Conservation (phyloP, 2,329 filamentous ascomycete genomes). For the Xylaria sp. region DNA sequence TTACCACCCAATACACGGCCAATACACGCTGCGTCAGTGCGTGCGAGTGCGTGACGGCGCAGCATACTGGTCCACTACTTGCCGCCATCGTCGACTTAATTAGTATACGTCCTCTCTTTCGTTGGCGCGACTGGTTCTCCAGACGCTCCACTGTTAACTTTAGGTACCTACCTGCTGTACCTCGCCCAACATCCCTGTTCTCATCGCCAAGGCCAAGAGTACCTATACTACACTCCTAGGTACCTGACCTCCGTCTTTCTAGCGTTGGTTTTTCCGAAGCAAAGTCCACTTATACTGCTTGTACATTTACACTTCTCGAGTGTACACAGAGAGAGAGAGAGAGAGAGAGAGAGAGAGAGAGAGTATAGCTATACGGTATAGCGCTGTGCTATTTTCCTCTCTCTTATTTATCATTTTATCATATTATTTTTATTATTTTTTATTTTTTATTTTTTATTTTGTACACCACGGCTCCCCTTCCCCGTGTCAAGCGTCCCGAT, state of each 20-base stretch:
- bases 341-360: too few species aligned
- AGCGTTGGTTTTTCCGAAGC: background rate
- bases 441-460: background rate
- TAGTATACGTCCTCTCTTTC: conserved; percentile 32
- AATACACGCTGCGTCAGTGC: conserved; percentile 39
- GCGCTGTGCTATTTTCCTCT: conserved; percentile 2
- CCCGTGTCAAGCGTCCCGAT: too few species aligned
- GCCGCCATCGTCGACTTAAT: conserved; percentile 44
- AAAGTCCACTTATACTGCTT: too few species aligned
- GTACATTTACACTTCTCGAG: background rate
- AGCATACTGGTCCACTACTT: conserved; percentile 40
- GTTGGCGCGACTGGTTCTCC: conserved; percentile 42
- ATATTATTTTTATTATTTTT: background rate
- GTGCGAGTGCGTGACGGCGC: conserved; percentile 14
- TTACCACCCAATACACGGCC: conserved; percentile 30
- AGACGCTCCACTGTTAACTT: conserved; percentile 39
- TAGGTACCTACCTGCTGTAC: background rate
- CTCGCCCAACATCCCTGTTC: conserved; percentile 1
- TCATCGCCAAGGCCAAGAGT: conserved; percentile 23
- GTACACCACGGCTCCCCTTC: background rate
- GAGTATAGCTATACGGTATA: conserved; percentile 28
- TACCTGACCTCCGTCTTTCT: background rate
- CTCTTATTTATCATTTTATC: conserved; percentile 1
- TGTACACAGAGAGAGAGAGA: background rate
- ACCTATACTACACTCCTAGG: background rate